Percentiles rank a stretch among this genome's conserved stretches.
phyloP scores from a whole-genome alignment of 805 yeast genomes.

The Kurtzmaniella cleridarum region DNA sequence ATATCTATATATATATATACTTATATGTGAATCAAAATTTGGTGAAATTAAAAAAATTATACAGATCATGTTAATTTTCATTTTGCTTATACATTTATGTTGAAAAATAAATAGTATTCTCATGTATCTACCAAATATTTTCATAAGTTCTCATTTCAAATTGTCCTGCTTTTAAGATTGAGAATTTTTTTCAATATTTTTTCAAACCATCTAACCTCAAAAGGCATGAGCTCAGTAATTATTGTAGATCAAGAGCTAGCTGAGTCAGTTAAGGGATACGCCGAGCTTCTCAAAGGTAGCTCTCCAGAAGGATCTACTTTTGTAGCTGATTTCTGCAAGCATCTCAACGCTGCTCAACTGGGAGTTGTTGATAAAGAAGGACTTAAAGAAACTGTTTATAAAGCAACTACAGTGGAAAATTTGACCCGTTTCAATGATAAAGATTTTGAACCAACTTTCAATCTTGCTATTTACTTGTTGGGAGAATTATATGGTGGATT shows the following conservation, averaged over 20 bases:
- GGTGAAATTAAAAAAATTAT: no score
- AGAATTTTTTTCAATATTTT: no score
- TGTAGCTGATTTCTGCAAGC: conserved; percentile 20
- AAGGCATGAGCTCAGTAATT: conserved; percentile 35
- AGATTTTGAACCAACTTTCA: conserved; percentile 42
- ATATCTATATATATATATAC: no score
- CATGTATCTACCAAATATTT: no score
- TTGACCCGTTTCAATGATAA: conserved; percentile 34
- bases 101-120: no score
- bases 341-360: conserved; percentile 14
- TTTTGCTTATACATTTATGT: no score
- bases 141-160: no score
- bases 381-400: conserved; percentile 23
- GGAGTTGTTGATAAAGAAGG: conserved; percentile 23
- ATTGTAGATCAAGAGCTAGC: conserved; percentile 38
- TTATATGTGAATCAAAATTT: no score
- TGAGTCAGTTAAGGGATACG: conserved; percentile 36
- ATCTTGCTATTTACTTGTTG: conserved; percentile 32
- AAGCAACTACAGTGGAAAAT: conserved; percentile 21
- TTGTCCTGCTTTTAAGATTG: no score
- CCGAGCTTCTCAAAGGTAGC: conserved; percentile 28
- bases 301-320: conserved; percentile 21
- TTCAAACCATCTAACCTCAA: neutral
- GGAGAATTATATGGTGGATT: conserved; percentile 21
- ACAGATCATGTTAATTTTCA: no score